phyloP scores from a whole-genome alignment of 305 asterid genomes.

The Fraxinus floribunda region DNA sequence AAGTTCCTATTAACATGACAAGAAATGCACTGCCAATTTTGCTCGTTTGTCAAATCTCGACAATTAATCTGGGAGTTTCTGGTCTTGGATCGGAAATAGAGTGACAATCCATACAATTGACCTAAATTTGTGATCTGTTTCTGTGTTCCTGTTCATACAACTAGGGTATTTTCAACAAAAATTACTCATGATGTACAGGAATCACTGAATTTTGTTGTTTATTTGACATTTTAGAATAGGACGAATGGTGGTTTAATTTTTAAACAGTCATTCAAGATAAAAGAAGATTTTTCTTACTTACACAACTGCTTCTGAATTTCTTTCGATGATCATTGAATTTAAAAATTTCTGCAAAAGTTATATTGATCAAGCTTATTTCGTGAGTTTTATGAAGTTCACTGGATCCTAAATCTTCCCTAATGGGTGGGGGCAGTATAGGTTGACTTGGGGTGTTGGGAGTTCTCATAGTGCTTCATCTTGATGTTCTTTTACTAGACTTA shows the following conservation, averaged over 20 bases:
- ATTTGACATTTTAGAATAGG: neutral
- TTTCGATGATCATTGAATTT: neutral
- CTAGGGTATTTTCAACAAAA: neutral
- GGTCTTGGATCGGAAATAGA: neutral
- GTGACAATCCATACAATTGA: neutral
- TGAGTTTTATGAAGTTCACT: neutral
- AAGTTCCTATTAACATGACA: neutral
- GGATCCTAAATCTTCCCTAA: neutral
- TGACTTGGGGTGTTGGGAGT: neutral
- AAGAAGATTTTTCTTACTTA: neutral
- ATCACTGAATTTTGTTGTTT: neutral
- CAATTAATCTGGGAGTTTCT: neutral
- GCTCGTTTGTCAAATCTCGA: neutral
- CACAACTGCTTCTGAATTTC: neutral
- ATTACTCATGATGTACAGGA: neutral
- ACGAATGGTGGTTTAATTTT: neutral
- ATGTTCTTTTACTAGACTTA: neutral
- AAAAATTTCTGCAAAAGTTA: neutral
- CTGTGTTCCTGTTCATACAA: neutral
- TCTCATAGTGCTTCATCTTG: neutral
- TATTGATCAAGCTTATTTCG: neutral
- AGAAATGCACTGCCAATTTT: neutral
- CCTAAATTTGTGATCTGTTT: neutral
- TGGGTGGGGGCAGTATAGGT: neutral
- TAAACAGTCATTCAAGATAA: neutral